phyloP scores from a whole-genome alignment of 177 flowering plant genomes.

The Vitis hybrid region DNA sequence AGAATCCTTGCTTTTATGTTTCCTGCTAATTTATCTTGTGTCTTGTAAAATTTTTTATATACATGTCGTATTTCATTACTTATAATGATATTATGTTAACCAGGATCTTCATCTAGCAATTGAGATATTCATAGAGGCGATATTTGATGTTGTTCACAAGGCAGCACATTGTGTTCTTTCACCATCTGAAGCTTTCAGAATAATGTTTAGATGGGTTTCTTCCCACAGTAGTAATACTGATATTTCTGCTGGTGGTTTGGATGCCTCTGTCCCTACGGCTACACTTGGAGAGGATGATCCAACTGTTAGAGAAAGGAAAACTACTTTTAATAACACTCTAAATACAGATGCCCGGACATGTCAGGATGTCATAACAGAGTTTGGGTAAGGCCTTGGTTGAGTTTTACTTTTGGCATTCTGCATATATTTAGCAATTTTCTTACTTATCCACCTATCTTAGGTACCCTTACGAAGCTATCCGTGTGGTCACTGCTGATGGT shows the following conservation, averaged over 20 bases:
- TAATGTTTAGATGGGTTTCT: conserved; percentile 45
- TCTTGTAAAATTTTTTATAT: neutral
- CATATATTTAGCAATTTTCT: conserved; percentile 6
- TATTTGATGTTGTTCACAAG: conserved; percentile 81
- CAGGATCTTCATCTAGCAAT: conserved; percentile 94
- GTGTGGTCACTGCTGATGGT: conserved; percentile 88
- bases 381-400: conserved; percentile 61
- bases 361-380: conserved; percentile 93
- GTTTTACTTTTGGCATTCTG: conserved; percentile 7
- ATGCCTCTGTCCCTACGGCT: conserved; percentile 47
- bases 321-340: conserved; percentile 48
- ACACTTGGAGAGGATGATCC: conserved; percentile 78
- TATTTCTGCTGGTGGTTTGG: conserved; percentile 15
- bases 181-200: conserved; percentile 52
- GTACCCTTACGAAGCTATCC: conserved; percentile 97
- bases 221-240: conserved; percentile 22
- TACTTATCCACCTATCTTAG: conserved; percentile 30
- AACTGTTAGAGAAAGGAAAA: conserved; percentile 55
- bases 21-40: neutral
- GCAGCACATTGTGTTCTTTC: conserved; percentile 74
- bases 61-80: conserved; percentile 2
- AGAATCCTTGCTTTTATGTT: neutral
- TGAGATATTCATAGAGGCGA: conserved; percentile 81
- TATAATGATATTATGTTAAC: conserved; percentile 6
- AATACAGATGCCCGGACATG: conserved; percentile 96